Base-by-base conservation (phyloP, 176 grass and related monocot genomes). In the Aegilops speltoides region DNA sequence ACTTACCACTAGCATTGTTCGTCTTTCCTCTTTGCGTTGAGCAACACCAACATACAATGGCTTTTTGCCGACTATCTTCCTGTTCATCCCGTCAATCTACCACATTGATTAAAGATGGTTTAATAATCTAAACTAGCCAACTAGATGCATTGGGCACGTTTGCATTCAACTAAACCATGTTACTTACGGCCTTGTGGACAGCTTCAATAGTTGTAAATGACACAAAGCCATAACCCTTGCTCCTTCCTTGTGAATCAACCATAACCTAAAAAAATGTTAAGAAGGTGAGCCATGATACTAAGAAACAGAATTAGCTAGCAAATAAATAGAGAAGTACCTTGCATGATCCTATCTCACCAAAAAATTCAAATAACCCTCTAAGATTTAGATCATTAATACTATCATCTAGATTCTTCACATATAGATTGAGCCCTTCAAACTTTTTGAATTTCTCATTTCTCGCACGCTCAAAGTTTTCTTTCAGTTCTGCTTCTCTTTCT, bases 341-440 rank as follows among this genome's bases (percentile, higher is more conserved):
- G 81, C 56, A 90, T 6, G 93, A 90, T 17, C 13, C 25, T 70
- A 92, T 76, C 40, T 87, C 77, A 37, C 93, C 90, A 83, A 88
- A 95, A 31, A 25, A 29, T 29, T 75, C 72, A 67, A 92, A 92
- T 33, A 95, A 40, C 9, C 16, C 76, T 24, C 68, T 86, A 7
- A 92, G 38, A 5, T 76, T 2, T 4, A 26, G 77, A 57, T 92
- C 84, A 25, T 79, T 57, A 38, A 94, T 80, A 73, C 4, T 62
- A 15, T 94, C 84, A 65, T 94, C 87, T 31, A 92, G 26, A 79
- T 90, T 94, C 28, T 94, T 94, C 28, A 94, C 10, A 37, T 89
- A 94, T n/a, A 94, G 25, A 66, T 90, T 90, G 23, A 83, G 45
- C n/a, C 90, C 78, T 61, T 76, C 87, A 84, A 74, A 38, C 12